These are phyloP conservation scores for Picochlorum sp. DNA, from an alignment of 139 green algal species.

Conservation along the genomic window DNA sequence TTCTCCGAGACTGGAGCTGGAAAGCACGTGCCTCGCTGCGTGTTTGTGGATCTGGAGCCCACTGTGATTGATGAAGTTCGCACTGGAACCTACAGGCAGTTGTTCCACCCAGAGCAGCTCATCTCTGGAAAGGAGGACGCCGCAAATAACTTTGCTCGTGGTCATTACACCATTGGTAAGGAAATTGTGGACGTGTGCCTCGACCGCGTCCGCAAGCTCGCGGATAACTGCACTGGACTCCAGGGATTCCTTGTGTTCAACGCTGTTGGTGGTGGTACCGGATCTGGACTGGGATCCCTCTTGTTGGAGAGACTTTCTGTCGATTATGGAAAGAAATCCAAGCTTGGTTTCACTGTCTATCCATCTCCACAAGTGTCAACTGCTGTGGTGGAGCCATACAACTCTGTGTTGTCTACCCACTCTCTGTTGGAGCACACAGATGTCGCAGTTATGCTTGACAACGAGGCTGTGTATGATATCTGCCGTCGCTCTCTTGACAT, in stretches of 20 bases:
- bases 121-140: constrained; percentile 94
- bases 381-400: constrained; percentile 93
- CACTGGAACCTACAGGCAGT: constrained; percentile 91
- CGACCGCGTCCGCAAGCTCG: constrained; percentile 92
- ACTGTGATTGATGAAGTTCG: constrained; percentile 94
- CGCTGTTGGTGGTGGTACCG: constrained; percentile 87
- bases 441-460: constrained; percentile 94
- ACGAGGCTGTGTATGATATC: constrained; percentile 97
- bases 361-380: constrained; percentile 87
- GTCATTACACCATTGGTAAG: constrained; percentile 91
- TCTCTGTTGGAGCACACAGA: constrained; percentile 96
- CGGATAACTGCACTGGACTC: constrained; percentile 94
- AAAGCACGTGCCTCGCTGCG: constrained; percentile 86
- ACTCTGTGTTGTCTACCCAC: constrained; percentile 94
- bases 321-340: constrained; percentile 99
- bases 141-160: constrained; percentile 78
- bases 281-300: constrained; percentile 90
- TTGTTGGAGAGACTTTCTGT: constrained; percentile 94
- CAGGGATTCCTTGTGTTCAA: constrained; percentile 98
- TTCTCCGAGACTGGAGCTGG: constrained; percentile 91
- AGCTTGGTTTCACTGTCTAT: constrained; percentile 97
- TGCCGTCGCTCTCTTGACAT: constrained; percentile 93
- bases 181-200: constrained; percentile 93
- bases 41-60: constrained; percentile 94
- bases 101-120: constrained; percentile 98